Evolutionary conservation across 345 rosid species (phyloP).

Genomic region (Carallia brachiata): DNA sequence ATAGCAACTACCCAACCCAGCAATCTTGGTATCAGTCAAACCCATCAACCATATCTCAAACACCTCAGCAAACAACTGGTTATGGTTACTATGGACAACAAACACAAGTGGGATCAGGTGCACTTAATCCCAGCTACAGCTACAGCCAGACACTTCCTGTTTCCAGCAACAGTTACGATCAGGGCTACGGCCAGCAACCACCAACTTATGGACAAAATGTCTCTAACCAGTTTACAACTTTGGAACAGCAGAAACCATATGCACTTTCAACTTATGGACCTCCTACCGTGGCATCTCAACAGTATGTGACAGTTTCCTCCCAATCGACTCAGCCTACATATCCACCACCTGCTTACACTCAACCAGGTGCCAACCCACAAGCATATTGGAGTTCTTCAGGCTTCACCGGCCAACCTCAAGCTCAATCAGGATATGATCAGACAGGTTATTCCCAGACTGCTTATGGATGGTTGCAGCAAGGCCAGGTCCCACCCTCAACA

Average conservation of each 20-base stretch:
- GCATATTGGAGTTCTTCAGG: constrained; percentile 19
- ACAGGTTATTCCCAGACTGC: constrained; percentile 16
- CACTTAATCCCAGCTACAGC: constrained; percentile 16
- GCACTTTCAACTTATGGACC: constrained; percentile 12
- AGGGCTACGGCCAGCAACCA: constrained; percentile 20
- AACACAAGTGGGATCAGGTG: constrained; percentile 19
- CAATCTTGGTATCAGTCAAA: constrained; percentile 27
- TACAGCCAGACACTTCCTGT: constrained; percentile 7
- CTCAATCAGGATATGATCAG: constrained; percentile 26
- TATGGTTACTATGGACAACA: constrained; percentile 28
- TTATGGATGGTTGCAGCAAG: constrained; percentile 15
- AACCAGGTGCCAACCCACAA: constrained; percentile 11
- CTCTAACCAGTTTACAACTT: constrained; percentile 8
- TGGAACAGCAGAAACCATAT: constrained; percentile 19
- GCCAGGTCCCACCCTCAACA: background rate
- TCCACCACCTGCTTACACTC: constrained; percentile 17
- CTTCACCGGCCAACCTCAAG: constrained; percentile 6
- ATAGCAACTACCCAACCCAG: constrained; percentile 17
- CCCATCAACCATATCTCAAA: constrained; percentile 11
- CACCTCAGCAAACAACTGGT: constrained; percentile 19
- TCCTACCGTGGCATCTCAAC: constrained; percentile 10
- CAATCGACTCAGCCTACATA: constrained; percentile 20
- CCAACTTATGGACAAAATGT: constrained; percentile 17
- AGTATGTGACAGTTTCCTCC: constrained; percentile 11
- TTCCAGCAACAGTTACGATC: constrained; percentile 5